Conservation (phyloP, 1,284 basidiomycete species). For the Phenoliferia sp. region DNA sequence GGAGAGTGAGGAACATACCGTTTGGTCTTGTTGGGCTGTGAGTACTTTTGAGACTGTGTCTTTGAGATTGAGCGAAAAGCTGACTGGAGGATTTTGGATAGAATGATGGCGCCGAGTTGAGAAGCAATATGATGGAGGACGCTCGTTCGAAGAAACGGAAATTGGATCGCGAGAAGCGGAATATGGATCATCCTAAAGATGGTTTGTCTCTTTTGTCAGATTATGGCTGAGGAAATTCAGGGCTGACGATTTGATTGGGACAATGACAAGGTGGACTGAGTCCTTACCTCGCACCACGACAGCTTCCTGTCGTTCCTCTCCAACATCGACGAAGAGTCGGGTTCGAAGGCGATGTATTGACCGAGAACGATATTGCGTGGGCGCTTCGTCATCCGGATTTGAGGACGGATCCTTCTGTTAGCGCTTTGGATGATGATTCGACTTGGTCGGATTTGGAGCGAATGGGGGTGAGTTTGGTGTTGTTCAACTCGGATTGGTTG, state of each 20-base stretch:
- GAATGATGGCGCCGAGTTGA: slow-evolving; percentile 65
- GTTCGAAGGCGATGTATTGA: slow-evolving; percentile 30
- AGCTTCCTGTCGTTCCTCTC: slow-evolving; percentile 28
- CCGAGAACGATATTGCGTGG: slow-evolving; percentile 34
- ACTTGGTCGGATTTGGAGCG: slow-evolving; percentile 31
- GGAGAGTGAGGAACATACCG: slow-evolving; percentile 55
- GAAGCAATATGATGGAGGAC: slow-evolving; percentile 75
- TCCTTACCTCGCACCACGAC: slow-evolving; percentile 24
- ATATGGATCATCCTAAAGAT: slow-evolving; percentile 65
- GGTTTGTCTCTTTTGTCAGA: slow-evolving; percentile 44
- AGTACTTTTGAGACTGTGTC: too few species aligned
- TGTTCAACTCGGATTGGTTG: not conserved
- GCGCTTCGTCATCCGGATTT: slow-evolving; percentile 29
- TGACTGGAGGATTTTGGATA: slow-evolving; percentile 46
- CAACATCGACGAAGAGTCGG: slow-evolving; percentile 28
- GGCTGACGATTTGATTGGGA: not conserved
- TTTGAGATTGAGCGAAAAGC: slow-evolving; percentile 53
- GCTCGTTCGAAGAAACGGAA: slow-evolving; percentile 71
- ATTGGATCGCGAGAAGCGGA: slow-evolving; percentile 72
- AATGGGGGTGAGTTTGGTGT: slow-evolving; percentile 32
- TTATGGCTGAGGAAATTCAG: too few species aligned
- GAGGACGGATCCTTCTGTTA: slow-evolving; percentile 17
- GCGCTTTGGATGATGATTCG: slow-evolving; percentile 32
- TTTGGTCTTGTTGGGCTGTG: slow-evolving; percentile 62
- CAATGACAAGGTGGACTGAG: slow-evolving; percentile 28